phyloP scores from a whole-genome alignment of 805 yeast species.

The Soucietia sequanensis region DNA sequence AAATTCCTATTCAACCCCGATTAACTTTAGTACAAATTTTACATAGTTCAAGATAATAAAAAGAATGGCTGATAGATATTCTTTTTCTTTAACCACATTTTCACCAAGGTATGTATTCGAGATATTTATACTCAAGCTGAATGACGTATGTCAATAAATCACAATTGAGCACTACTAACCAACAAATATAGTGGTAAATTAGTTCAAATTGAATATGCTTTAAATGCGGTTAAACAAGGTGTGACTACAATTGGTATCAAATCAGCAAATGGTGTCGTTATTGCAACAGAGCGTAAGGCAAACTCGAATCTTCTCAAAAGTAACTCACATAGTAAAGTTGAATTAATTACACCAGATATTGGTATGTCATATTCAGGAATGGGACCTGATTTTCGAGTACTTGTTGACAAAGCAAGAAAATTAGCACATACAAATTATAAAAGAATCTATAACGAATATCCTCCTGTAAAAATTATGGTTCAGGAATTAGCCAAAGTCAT shows the following conservation, averaged over 20 bases:
- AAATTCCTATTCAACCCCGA: too few relatives aligned
- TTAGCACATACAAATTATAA: constrained; percentile 91
- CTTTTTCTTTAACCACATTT: constrained; percentile 94
- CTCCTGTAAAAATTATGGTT: constrained; percentile 91
- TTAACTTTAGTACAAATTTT: too few relatives aligned
- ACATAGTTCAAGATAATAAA: too few relatives aligned
- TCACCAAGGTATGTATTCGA: constrained; percentile 79
- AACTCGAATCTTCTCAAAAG: constrained; percentile 73
- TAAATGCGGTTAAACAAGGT: constrained; percentile 97
- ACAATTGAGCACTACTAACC: constrained; percentile 13
- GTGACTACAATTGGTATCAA: constrained; percentile 92
- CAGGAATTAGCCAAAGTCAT: constrained; percentile 93
- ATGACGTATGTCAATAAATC: neutral
- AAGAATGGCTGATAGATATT: constrained; percentile 94
- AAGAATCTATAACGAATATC: constrained; percentile 92
- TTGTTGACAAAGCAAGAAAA: constrained; percentile 91
- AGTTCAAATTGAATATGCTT: constrained; percentile 96
- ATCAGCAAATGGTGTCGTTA: constrained; percentile 93
- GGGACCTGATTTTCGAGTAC: constrained; percentile 98
- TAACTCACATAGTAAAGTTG: constrained; percentile 75
- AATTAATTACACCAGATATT: constrained; percentile 86
- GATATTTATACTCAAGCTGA: neutral
- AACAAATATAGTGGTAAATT: constrained; percentile 75
- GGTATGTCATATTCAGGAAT: constrained; percentile 97
- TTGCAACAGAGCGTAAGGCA: constrained; percentile 94